phyloP scores from a whole-genome alignment of 2,329 filamentous ascomycete genomes.

The Bimuria novae-zelandiae region DNA sequence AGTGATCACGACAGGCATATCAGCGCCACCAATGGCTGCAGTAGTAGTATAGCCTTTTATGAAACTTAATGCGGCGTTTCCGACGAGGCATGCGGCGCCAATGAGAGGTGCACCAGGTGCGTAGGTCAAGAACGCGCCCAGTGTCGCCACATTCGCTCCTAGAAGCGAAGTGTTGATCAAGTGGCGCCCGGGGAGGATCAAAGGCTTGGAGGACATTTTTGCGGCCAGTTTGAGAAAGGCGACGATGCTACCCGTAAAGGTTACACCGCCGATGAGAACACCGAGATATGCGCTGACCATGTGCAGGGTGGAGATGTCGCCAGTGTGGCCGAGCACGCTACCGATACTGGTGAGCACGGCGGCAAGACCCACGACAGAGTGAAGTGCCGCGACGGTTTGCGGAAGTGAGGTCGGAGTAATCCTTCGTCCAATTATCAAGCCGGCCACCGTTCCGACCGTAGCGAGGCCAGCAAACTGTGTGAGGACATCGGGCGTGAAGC shows the following conservation, averaged over 20 bases:
- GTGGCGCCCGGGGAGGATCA: constrained; percentile 74
- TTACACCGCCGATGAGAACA: constrained; percentile 83
- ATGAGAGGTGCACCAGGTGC: constrained; percentile 78
- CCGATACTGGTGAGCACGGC: constrained; percentile 88
- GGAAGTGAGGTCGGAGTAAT: constrained; percentile 88
- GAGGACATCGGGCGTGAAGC: constrained; percentile 77
- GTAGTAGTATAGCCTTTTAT: constrained; percentile 87
- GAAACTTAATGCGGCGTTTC: constrained; percentile 79
- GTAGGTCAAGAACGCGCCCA: constrained; percentile 82
- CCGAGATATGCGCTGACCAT: constrained; percentile 85
- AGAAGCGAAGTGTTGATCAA: constrained; percentile 75
- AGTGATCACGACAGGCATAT: constrained; percentile 92
- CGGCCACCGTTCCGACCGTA: constrained; percentile 69
- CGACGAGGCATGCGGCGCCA: constrained; percentile 76
- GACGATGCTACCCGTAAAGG: constrained; percentile 88
- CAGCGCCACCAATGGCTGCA: constrained; percentile 85
- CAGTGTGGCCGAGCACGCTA: constrained; percentile 76
- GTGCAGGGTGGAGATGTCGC: constrained; percentile 75
- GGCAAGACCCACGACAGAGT: constrained; percentile 87
- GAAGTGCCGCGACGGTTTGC: constrained; percentile 85
- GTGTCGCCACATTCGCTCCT: constrained; percentile 76
- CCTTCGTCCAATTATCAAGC: constrained; percentile 78
- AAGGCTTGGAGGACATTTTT: constrained; percentile 77
- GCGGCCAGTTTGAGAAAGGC: constrained; percentile 87
- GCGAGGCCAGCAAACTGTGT: constrained; percentile 80